A percentile compares a stretch with the other conserved stretches of the same genome.
phyloP scores from a whole-genome alignment of 1,284 basidiomycete genomes.

The Somion occarium region DNA sequence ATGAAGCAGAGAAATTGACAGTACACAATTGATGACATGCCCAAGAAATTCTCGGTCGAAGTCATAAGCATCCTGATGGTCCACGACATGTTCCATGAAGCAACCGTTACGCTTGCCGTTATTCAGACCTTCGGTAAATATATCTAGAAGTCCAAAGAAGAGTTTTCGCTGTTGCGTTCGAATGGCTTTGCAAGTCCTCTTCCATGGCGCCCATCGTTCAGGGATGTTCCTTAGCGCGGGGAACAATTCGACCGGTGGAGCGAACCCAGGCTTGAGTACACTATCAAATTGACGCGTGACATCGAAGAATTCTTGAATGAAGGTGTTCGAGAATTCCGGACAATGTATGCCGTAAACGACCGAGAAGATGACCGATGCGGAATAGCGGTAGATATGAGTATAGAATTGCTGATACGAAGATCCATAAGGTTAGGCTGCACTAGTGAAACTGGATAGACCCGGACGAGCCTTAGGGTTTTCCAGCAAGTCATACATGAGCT shows the following conservation, averaged over 20 bases:
- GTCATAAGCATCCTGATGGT: too few relatives aligned
- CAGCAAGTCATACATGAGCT: not conserved
- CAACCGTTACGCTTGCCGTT: conserved; percentile 10
- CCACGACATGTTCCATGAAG: conserved; percentile 16
- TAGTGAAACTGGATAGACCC: too few relatives aligned
- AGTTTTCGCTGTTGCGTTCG: conserved; percentile 19
- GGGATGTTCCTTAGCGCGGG: conserved; percentile 31
- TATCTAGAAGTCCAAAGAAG: conserved; percentile 19
- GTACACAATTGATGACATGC: not conserved
- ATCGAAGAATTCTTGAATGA: too few relatives aligned
- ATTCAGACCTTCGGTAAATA: conserved; percentile 5
- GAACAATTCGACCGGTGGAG: conserved; percentile 31
- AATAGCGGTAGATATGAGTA: conserved; percentile 24
- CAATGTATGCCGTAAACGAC: conserved; percentile 28
- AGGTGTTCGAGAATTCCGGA: conserved; percentile 23
- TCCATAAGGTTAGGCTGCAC: not conserved
- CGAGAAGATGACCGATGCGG: conserved; percentile 24
- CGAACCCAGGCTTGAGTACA: conserved; percentile 25
- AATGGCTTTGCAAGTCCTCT: conserved; percentile 19
- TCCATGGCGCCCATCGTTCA: conserved; percentile 30
- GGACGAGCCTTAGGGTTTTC: not conserved
- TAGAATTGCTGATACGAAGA: too few relatives aligned
- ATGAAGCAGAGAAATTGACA: not conserved
- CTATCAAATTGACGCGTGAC: conserved; percentile 22
- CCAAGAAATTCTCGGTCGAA: too few relatives aligned